A percentile compares a stretch with the other conserved stretches of the same genome.
Conservation (phyloP, 129 eudicot genomes). For the Mikania micrantha region DNA sequence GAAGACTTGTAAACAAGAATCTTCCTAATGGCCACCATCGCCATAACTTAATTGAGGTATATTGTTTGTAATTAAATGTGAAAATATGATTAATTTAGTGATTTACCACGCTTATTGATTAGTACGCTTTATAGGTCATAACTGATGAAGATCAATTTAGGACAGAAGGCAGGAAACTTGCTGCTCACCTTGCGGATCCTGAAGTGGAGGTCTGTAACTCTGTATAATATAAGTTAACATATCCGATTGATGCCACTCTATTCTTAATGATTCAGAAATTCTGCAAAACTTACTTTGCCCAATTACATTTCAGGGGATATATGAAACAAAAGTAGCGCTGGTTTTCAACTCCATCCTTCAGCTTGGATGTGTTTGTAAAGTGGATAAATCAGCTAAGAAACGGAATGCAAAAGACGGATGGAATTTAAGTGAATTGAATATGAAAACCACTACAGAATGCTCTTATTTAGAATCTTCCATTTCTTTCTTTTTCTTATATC, state of each 20-base stretch:
- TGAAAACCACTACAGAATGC: constrained; percentile 97
- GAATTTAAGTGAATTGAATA: constrained; percentile 73
- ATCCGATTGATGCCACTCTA: not conserved
- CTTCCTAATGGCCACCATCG: constrained; percentile 92
- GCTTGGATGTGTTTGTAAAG: constrained; percentile 98
- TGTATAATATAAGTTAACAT: constrained; percentile 8
- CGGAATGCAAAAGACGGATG: constrained; percentile 72
- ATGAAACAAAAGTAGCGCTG: constrained; percentile 75
- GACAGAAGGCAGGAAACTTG: constrained; percentile 75
- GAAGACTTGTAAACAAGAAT: constrained; percentile 81
- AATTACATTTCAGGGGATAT: constrained; percentile 62
- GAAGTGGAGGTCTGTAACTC: constrained; percentile 97
- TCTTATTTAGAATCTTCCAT: constrained; percentile 71
- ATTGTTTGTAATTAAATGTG: not conserved
- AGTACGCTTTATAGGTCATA: constrained; percentile 39
- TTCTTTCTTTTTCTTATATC: constrained; percentile 84
- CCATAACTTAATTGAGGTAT: constrained; percentile 92
- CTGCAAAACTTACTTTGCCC: not conserved
- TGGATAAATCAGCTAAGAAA: constrained; percentile 73
- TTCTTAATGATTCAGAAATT: constrained; percentile 3
- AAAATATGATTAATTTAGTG: not conserved
- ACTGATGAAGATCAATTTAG: constrained; percentile 83
- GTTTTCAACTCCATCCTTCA: constrained; percentile 76
- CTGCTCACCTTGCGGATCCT: constrained; percentile 97
- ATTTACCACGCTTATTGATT: not conserved